Conservation (phyloP, 2,329 filamentous ascomycete species). For the Fusarium sp. region DNA sequence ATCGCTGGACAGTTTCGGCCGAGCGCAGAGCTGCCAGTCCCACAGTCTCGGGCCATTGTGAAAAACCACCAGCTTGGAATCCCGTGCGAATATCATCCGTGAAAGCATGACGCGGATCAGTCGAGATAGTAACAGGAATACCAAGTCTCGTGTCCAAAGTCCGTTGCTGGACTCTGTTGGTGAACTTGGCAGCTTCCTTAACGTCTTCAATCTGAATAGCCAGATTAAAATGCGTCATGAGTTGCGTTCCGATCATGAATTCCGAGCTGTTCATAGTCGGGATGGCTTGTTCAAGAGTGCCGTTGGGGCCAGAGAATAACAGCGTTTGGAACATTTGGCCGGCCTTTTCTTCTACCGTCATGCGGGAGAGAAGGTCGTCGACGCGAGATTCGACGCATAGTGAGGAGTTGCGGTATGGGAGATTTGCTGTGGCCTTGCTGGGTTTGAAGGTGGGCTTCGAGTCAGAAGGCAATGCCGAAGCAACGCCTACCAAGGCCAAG, state of each 20-base stretch:
- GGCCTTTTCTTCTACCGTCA: constrained; percentile 60
- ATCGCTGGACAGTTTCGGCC: constrained; percentile 54
- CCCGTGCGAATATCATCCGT: constrained; percentile 58
- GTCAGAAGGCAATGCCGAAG: not conserved
- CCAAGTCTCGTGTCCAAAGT: constrained; percentile 58
- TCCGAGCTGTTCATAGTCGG: not conserved
- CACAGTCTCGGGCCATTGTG: constrained; percentile 62
- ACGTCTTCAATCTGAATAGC: constrained; percentile 55
- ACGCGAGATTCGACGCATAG: constrained; percentile 35
- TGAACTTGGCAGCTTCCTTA: constrained; percentile 51
- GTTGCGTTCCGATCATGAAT: constrained; percentile 15
- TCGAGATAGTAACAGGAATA: constrained; percentile 60
- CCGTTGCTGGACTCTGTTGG: constrained; percentile 55
- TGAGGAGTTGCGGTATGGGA: not conserved
- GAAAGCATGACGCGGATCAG: constrained; percentile 57
- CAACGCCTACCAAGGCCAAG: not conserved
- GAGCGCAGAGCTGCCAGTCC: constrained; percentile 61
- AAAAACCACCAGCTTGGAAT: constrained; percentile 56
- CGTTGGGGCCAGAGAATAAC: constrained; percentile 19
- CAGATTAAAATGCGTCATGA: constrained; percentile 58
- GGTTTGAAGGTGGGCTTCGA: not conserved
- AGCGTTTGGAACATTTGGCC: constrained; percentile 55
- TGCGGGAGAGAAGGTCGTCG: constrained; percentile 56
- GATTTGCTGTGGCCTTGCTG: not conserved
- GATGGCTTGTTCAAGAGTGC: not conserved